Evolutionary conservation across 805 yeast species (phyloP).

Genomic region (Helenozyma rhizophorensis): DNA sequence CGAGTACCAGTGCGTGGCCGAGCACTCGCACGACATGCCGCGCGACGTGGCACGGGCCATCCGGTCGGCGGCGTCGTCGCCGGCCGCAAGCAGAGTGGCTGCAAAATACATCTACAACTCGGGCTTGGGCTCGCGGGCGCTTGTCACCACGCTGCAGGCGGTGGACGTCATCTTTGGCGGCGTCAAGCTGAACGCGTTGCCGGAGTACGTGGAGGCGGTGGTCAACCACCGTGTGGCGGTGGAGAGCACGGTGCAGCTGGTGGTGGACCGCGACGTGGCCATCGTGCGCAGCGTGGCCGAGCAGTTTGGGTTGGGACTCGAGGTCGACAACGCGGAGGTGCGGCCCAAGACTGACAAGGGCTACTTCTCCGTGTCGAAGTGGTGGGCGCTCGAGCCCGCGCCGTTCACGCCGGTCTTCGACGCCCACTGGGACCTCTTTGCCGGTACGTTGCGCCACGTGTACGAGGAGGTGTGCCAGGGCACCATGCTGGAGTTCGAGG

Average conservation of each 20-base stretch:
- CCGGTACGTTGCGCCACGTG: constrained; percentile 43
- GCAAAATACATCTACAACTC: constrained; percentile 13
- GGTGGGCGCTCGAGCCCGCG: constrained; percentile 8
- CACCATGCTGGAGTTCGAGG: constrained; percentile 15
- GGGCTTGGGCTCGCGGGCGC: constrained; percentile 21
- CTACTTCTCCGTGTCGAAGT: constrained; percentile 2
- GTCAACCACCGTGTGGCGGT: constrained; percentile 34
- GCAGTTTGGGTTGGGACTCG: constrained; percentile 6
- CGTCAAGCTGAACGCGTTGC: constrained; percentile 36
- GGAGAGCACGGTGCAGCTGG: constrained; percentile 23
- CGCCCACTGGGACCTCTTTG: constrained; percentile 36
- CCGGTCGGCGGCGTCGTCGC: constrained; percentile 29
- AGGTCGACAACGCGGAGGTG: constrained; percentile 4
- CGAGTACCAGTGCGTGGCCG: constrained; percentile 57
- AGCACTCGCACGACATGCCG: constrained; percentile 26
- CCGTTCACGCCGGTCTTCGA: constrained; percentile 19
- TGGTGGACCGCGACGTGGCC: constrained; percentile 20
- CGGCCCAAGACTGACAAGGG: constrained; percentile 3
- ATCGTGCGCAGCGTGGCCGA: constrained; percentile 20
- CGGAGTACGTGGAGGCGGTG: constrained; percentile 26
- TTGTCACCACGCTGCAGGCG: constrained; percentile 32
- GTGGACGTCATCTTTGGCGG: constrained; percentile 32
- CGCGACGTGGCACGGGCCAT: constrained; percentile 21
- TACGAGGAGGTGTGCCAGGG: constrained; percentile 39
- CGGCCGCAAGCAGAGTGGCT: constrained; percentile 24